phyloP scores from a whole-genome alignment of 1,284 basidiomycete genomes.

The Ceratobasidium sp. region DNA sequence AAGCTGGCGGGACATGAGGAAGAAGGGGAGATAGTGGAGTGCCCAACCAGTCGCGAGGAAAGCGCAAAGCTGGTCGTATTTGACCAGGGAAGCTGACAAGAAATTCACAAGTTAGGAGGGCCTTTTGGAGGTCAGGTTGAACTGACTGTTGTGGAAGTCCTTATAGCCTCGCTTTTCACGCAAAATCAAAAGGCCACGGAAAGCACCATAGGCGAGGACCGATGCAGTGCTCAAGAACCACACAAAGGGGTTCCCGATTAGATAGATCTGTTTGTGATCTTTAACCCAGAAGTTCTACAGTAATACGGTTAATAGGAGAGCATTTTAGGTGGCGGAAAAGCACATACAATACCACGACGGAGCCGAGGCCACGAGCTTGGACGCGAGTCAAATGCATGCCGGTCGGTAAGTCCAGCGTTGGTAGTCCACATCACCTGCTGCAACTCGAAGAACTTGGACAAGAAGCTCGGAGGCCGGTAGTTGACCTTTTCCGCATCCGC shows the following conservation, averaged over 20 bases:
- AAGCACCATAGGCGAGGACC: conserved; percentile 72
- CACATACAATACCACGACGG: conserved; percentile 88
- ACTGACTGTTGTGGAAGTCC: conserved; percentile 90
- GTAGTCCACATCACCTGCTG: conserved; percentile 99
- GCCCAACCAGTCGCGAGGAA: conserved; percentile 95
- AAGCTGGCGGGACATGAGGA: conserved; percentile 93
- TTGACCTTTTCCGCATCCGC: conserved; percentile 82
- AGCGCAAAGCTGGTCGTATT: conserved; percentile 90
- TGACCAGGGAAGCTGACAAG: conserved; percentile 79
- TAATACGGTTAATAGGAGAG: conserved; percentile 16
- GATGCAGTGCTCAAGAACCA: conserved; percentile 88
- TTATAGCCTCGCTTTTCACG: conserved; percentile 90
- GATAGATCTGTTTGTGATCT: conserved; percentile 93
- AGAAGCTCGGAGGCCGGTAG: conserved; percentile 86
- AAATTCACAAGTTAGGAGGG: conserved; percentile 31
- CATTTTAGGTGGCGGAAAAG: neutral
- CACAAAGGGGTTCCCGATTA: conserved; percentile 92
- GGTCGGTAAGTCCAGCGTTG: conserved; percentile 93
- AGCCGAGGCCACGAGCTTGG: conserved; percentile 91
- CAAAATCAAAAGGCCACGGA: conserved; percentile 83
- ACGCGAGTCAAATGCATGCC: conserved; percentile 94
- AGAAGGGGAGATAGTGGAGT: conserved; percentile 97
- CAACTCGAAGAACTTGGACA: conserved; percentile 90
- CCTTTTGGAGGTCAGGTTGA: neutral
- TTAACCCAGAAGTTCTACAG: conserved; percentile 96